Base-by-base conservation (phyloP, 2,329 filamentous ascomycete genomes). In the Aspergillus brunneoviolaceus region DNA sequence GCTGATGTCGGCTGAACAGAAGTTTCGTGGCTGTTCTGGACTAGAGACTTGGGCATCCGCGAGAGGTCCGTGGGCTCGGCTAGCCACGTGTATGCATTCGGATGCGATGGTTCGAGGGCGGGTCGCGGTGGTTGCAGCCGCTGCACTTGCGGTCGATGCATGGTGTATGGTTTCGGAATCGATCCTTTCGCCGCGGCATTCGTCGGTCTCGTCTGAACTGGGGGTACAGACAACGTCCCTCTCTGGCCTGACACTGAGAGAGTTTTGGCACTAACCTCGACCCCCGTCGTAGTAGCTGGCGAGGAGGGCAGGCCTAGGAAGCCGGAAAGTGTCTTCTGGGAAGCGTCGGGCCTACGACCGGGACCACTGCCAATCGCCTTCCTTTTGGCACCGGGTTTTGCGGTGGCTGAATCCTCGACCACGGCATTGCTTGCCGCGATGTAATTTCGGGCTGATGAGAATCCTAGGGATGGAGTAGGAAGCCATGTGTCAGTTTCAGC, bases 361-460 rank as follows among this genome's bases (percentile, higher is more conserved):
- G 69, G 61, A 11, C 47, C 59, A 58, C 72, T 62, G 57, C 65
- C 60, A 67, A 67, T 47, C 67, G 67, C 54, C 74, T 65, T 63
- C 25, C 72, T 63, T 39, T 74, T 65, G 60, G 63, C 74, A 39
- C 69, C 65, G 52, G 69, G 63, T 59, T 74, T 76, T 51, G 60
- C 53, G 25, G 49, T 50, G 39, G 47, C 21, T 6, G 48, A 14
- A 5, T 49, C 51, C 31, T 67, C 64, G 45, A 56, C 58, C 33
- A 16, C 19, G 60, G 60, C 3, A 67, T 72, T 65, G 16, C 70
- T 72, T 0, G 69, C 73, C 55, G 75, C 74, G 29, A 78, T 82
- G 65, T 88, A 85, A 21, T 82, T 77, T 10, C 82, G 81, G 2
- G 87, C 85, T 10, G 84, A 85, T n/a, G 84, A 85, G 64, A 91